These are phyloP conservation scores for Coemansia sp. DNA, from an alignment of 192 early-diverging fungal species.

Conservation along the genomic window DNA sequence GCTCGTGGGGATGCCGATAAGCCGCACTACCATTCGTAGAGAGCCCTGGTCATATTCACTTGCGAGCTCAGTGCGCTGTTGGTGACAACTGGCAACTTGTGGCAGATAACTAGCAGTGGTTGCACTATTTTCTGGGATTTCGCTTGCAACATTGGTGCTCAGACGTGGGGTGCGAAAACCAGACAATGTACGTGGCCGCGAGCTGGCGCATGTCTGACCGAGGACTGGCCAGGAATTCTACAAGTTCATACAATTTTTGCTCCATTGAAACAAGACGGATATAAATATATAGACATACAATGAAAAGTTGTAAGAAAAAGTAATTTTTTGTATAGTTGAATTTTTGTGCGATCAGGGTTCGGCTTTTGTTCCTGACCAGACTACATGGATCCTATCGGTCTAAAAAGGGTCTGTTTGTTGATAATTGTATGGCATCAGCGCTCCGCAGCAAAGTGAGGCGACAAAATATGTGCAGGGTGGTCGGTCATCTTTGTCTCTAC, in stretches of 20 bases:
- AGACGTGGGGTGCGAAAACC: constrained; percentile 64
- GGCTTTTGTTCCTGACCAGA: too few species aligned
- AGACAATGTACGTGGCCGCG: constrained; percentile 76
- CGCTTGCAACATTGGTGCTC: too few species aligned
- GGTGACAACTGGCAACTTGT: constrained; percentile 75
- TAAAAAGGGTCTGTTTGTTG: too few species aligned
- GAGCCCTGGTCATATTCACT: constrained; percentile 85
- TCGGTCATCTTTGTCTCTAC: too few species aligned
- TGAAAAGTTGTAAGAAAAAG: constrained; percentile 4
- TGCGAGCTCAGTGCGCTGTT: too few species aligned
- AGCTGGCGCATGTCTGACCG: constrained; percentile 81
- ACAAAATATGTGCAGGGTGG: too few species aligned
- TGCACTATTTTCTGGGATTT: constrained; percentile 63
- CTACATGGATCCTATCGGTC: too few species aligned
- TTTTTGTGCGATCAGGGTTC: too few species aligned
- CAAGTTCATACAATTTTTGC: constrained; percentile 60
- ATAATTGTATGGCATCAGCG: too few species aligned
- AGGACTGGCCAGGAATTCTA: constrained; percentile 73
- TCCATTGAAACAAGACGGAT: constrained; percentile 31
- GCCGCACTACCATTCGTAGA: constrained; percentile 66
- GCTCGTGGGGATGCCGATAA: constrained; percentile 69
- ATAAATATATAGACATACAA: neutral
- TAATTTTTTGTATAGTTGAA: neutral
- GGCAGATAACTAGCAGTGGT: constrained; percentile 68
- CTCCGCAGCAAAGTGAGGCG: too few species aligned